Conservation (phyloP, 495 filamentous ascomycete species). For the Penicillium waksmanii region DNA sequence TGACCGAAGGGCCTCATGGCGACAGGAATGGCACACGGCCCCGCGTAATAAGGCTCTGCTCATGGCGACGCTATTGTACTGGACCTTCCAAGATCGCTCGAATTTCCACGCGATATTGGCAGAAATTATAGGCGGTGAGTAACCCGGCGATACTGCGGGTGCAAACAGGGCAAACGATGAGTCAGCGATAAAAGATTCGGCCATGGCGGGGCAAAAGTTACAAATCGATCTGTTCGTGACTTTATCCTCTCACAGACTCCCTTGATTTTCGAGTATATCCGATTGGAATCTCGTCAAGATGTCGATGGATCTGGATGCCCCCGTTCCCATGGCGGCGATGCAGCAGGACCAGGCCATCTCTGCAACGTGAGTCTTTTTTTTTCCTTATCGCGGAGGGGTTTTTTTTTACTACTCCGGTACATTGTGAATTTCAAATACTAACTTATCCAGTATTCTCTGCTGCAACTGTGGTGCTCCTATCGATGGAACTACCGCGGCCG, state of each 20-base stretch:
- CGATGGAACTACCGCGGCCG: conserved; percentile 82
- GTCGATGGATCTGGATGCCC: conserved; percentile 74
- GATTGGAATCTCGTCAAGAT: conserved; percentile 39
- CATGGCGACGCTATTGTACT: conserved; percentile 26
- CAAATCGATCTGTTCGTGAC: conserved; percentile 23
- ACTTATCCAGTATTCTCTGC: conserved; percentile 74
- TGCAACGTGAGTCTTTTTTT: conserved; percentile 61
- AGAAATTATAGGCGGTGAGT: neutral
- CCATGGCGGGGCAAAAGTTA: conserved; percentile 36
- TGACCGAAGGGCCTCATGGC: conserved; percentile 33
- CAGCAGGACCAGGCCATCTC: conserved; percentile 47
- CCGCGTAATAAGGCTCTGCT: conserved; percentile 33
- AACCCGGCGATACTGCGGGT: conserved; percentile 13
- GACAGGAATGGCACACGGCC: conserved; percentile 32
- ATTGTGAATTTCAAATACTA: conserved; percentile 23
- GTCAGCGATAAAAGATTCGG: conserved; percentile 29
- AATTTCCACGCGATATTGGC: neutral
- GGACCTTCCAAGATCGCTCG: neutral
- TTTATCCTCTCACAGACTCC: conserved; percentile 13
- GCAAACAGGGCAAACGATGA: conserved; percentile 37
- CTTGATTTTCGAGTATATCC: conserved; percentile 13
- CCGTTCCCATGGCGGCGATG: conserved; percentile 57
- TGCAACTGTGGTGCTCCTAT: conserved; percentile 95
- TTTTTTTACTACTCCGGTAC: conserved; percentile 12
- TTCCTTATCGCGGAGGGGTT: conserved; percentile 30